phyloP scores from a whole-genome alignment of 129 eudicot species.

The Sambucus nigra region DNA sequence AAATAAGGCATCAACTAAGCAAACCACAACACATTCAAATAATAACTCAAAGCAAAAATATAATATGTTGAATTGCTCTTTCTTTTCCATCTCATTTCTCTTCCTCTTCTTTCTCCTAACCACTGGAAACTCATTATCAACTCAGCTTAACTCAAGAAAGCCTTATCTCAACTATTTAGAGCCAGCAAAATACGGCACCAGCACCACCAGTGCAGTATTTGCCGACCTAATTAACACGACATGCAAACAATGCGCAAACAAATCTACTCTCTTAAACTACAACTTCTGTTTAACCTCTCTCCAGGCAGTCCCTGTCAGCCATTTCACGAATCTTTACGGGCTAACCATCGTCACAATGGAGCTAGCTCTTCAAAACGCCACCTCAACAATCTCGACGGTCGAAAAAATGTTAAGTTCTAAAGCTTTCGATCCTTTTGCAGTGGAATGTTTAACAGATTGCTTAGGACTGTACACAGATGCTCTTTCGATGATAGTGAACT shows the following conservation, averaged over 20 bases:
- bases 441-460: neutral
- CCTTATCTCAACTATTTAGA: too few relatives aligned
- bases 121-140: too few relatives aligned
- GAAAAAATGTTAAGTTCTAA: neutral
- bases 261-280: neutral
- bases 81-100: neutral
- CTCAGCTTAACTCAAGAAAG: too few relatives aligned
- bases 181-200: too few relatives aligned
- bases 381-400: neutral
- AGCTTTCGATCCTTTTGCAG: neutral
- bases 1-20: too few relatives aligned
- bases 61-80: neutral
- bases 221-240: neutral
- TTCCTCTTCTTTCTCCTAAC: neutral
- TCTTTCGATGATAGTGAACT: neutral
- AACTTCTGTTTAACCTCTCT: conserved; percentile 1
- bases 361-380: neutral
- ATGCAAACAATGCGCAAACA: neutral
- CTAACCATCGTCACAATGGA: neutral
- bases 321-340: neutral
- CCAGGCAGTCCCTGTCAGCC: neutral
- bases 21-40: neutral
- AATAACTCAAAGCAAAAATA: neutral
- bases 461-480: neutral
- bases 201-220: neutral